Percentiles rank a stretch among this genome's conserved stretches.
These are phyloP conservation scores for Saksenaea oblongispora DNA, from an alignment of 371 early-diverging fungal species.

Conservation along the genomic window DNA sequence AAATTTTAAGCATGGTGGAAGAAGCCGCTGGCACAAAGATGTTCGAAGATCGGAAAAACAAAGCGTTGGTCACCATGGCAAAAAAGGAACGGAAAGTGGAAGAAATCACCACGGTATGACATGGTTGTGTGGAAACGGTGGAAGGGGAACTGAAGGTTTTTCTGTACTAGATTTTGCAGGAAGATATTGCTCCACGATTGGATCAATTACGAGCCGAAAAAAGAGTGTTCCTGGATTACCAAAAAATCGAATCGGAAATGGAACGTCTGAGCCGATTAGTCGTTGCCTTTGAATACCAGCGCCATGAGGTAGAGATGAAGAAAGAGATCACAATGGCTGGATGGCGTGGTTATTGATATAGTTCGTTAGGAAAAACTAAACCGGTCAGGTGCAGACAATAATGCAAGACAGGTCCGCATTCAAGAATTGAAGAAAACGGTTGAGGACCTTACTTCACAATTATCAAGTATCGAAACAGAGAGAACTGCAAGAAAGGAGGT, in stretches of 20 bases:
- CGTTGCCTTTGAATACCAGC: constrained; percentile 82
- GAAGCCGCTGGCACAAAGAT: constrained; percentile 98
- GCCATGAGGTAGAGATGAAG: constrained; percentile 42
- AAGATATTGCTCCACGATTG: constrained; percentile 93
- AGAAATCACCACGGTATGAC: constrained; percentile 77
- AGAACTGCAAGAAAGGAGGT: constrained; percentile 44
- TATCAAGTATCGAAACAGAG: constrained; percentile 49
- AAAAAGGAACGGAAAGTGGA: constrained; percentile 97
- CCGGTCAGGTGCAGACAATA: constrained; percentile 41
- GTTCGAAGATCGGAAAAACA: constrained; percentile 97
- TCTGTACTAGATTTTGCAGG: constrained; percentile 66
- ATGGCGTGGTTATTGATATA: not conserved
- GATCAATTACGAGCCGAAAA: constrained; percentile 90
- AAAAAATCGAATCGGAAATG: constrained; percentile 89
- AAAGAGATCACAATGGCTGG: not conserved
- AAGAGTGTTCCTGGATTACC: constrained; percentile 87
- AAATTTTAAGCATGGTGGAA: constrained; percentile 97
- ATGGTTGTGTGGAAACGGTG: not conserved
- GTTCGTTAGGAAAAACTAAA: constrained; percentile 34
- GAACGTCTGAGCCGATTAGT: constrained; percentile 79
- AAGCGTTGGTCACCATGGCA: constrained; percentile 90
- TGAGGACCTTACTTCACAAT: constrained; percentile 46
- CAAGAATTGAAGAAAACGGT: constrained; percentile 25
- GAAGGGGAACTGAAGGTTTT: not conserved
- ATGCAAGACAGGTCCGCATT: constrained; percentile 29